Percentiles rank a stretch among this genome's conserved stretches.
Conservation (phyloP, 2,329 filamentous ascomycete genomes). For the Coniochaeta sp. region DNA sequence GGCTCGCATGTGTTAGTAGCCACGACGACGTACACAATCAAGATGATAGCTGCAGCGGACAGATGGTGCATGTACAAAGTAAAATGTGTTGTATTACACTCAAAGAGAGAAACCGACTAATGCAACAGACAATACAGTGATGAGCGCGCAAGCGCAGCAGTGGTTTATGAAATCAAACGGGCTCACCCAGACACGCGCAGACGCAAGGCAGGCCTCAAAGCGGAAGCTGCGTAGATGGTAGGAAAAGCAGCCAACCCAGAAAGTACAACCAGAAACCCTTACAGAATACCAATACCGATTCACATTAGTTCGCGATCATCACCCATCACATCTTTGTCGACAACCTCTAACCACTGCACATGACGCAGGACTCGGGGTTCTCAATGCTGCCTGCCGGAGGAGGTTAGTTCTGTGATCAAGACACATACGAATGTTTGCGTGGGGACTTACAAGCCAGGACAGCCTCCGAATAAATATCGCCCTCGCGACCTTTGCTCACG, state of each 20-base stretch:
- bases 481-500: constrained; percentile 68
- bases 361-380: constrained; percentile 88
- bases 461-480: constrained; percentile 92
- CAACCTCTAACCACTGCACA: constrained; percentile 79
- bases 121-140: not conserved
- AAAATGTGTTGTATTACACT: not conserved
- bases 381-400: constrained; percentile 76
- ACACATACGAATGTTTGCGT: not conserved
- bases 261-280: not conserved
- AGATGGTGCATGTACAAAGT: not conserved
- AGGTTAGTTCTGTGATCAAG: not conserved
- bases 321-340: constrained; percentile 4
- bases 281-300: constrained; percentile 1
- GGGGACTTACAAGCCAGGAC: constrained; percentile 70
- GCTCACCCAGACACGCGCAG: not conserved
- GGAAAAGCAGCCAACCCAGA: not conserved
- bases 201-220: not conserved
- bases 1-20: no score
- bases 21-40: no score
- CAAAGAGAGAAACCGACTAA: not conserved
- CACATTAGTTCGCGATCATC: constrained; percentile 4
- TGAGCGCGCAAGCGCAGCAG: not conserved
- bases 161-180: not conserved
- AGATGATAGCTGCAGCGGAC: not conserved
- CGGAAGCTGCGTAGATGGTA: not conserved